phyloP scores from a whole-genome alignment of 2,329 filamentous ascomycete genomes.

The Alternaria postmessia region DNA sequence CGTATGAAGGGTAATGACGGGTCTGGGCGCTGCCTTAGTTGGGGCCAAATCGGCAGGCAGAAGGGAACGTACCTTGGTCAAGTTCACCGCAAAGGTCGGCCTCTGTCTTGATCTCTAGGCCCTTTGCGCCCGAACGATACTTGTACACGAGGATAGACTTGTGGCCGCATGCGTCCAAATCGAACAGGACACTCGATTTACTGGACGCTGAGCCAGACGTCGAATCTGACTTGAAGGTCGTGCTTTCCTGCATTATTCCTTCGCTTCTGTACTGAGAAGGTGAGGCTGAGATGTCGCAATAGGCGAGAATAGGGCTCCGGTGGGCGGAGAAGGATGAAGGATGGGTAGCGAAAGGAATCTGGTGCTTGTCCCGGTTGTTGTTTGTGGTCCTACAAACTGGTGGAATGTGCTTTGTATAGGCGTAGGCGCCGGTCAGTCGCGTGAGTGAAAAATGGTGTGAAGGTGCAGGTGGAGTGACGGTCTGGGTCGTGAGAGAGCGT shows the following conservation, averaged over 20 bases:
- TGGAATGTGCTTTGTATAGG: constrained; percentile 44
- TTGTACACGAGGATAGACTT: constrained; percentile 57
- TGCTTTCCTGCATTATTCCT: constrained; percentile 33
- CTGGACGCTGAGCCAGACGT: constrained; percentile 48
- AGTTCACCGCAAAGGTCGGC: constrained; percentile 54
- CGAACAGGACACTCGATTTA: constrained; percentile 53
- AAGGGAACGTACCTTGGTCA: constrained; percentile 43
- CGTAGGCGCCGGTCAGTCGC: constrained; percentile 31
- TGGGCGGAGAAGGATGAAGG: constrained; percentile 13
- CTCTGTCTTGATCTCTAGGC: constrained; percentile 54
- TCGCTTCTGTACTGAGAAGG: constrained; percentile 12
- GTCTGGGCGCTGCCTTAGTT: constrained; percentile 44
- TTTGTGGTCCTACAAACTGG: constrained; percentile 20
- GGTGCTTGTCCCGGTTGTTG: constrained; percentile 25
- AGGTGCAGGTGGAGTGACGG: constrained; percentile 36
- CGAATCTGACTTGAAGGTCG: constrained; percentile 57
- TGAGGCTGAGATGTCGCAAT: constrained; percentile 38
- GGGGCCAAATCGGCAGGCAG: neutral
- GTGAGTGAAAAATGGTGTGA: constrained; percentile 31
- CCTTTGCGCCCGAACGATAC: constrained; percentile 52
- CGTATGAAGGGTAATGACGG: constrained; percentile 52
- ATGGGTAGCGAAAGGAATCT: constrained; percentile 10
- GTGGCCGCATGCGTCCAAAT: constrained; percentile 54
- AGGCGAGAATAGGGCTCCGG: constrained; percentile 26
- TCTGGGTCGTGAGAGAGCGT: constrained; percentile 27